Conservation (phyloP, 2,329 filamentous ascomycete genomes). For the Fusarium mexicanum region DNA sequence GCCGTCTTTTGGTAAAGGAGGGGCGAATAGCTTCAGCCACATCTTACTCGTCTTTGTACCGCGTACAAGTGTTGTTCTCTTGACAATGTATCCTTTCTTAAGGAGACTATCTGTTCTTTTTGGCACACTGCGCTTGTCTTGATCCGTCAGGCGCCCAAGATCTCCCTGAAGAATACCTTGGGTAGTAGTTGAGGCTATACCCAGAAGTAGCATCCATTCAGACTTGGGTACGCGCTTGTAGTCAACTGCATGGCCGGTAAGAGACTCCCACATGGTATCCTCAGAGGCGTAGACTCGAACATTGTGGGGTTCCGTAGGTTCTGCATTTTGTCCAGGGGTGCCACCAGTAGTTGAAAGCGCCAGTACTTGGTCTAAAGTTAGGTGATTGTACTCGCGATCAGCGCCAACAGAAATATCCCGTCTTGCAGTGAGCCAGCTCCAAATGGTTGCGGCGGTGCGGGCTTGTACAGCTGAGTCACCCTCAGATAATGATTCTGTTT, state of each 20-base stretch:
- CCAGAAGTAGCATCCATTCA: slow-evolving; percentile 67
- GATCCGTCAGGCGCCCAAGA: slow-evolving; percentile 64
- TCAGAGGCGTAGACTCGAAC: slow-evolving; percentile 60
- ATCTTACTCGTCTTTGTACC: slow-evolving; percentile 71
- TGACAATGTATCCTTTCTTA: slow-evolving; percentile 69
- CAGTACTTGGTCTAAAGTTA: slow-evolving; percentile 52
- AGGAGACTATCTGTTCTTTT: slow-evolving; percentile 68
- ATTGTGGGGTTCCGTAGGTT: background rate
- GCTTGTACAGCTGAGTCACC: slow-evolving; percentile 33
- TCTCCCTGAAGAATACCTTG: slow-evolving; percentile 70
- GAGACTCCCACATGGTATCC: slow-evolving; percentile 66
- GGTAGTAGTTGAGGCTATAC: slow-evolving; percentile 64
- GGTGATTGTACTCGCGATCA: slow-evolving; percentile 46
- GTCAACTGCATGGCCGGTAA: slow-evolving; percentile 68
- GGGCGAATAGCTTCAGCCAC: slow-evolving; percentile 67
- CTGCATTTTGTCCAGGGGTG: slow-evolving; percentile 13
- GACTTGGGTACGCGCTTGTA: slow-evolving; percentile 66
- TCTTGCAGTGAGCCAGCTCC: slow-evolving; percentile 50
- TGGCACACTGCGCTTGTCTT: slow-evolving; percentile 72
- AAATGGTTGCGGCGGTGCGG: slow-evolving; percentile 47
- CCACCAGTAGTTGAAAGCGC: slow-evolving; percentile 20
- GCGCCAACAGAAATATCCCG: slow-evolving; percentile 50
- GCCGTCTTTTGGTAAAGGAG: slow-evolving; percentile 52
- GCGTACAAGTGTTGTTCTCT: slow-evolving; percentile 66
- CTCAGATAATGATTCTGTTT: slow-evolving; percentile 20